Evolutionary conservation across 495 filamentous ascomycete genomes (phyloP), one percentile per base, ranked within the genome.

Genomic region (Lasiosphaeris hirsuta): DNA sequence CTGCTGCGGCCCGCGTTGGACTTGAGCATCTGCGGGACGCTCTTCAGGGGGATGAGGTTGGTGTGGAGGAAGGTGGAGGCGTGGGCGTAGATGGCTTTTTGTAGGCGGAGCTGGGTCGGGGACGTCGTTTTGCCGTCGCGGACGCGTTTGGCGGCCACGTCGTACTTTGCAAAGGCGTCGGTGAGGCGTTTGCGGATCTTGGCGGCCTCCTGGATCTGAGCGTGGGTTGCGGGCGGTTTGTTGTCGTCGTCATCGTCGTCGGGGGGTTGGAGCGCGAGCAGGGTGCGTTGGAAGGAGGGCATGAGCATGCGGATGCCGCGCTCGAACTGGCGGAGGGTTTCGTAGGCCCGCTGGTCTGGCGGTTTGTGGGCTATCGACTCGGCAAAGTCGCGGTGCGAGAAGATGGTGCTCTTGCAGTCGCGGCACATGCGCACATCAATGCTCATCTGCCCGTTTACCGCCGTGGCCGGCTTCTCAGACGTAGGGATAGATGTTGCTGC

Each of bases 41-140:
- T 84, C 71, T 96, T 96, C 11, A 98, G 75, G 0, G 94, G 90
- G 11, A 98, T 80, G 86, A 98, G 93, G 61, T 98, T 90, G 30
- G 92, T 77, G 63, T 94, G 90, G 1, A 98, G 75, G 65, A 98
- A 97, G 58, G 84, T 86, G 51, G 84, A 86, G 4, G 90, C 89
- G 62, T 91, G 84, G 58, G 89, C 84, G 60, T 96, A 89, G 30
- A 98, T 86, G 2, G 88, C 83, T 62, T 88, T 90, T 64, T 97
- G 94, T 13, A 98, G 77, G 19, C 79, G 81, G 55, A 81, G 68
- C 67, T 98, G 91, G 0, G 89, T 85, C 2, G 84, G 81, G 36
- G 86, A 92, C 4, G 84, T 70, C 10, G 77, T 79, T 34, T 89
- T 88, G 30, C 96, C 70, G 60, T 94, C 86, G 9, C 90, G 85